Evolutionary conservation across 2,329 filamentous ascomycete species (phyloP).

Genomic region (Penicillium sp.): DNA sequence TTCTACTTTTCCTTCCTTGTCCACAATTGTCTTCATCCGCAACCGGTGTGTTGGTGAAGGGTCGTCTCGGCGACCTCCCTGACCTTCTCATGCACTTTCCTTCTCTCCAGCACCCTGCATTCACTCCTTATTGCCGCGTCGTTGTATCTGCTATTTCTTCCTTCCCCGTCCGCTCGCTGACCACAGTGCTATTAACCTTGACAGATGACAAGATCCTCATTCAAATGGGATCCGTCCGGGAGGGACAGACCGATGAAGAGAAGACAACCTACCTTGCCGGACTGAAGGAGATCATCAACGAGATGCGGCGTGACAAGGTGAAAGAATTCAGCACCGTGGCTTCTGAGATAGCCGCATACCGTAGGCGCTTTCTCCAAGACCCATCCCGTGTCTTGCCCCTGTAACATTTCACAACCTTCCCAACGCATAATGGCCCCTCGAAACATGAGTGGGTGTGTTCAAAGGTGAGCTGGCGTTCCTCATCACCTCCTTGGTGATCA

Average conservation of each 20-base stretch:
- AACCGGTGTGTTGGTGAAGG: neutral
- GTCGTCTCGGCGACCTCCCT: constrained; percentile 3
- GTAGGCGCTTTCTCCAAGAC: constrained; percentile 53
- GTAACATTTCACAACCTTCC: constrained; percentile 34
- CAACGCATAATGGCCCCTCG: constrained; percentile 10
- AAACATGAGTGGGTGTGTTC: constrained; percentile 9
- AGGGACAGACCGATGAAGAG: constrained; percentile 49
- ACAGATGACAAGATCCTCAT: constrained; percentile 56
- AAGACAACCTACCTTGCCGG: constrained; percentile 48
- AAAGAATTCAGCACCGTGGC: constrained; percentile 54
- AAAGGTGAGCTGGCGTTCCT: constrained; percentile 23
- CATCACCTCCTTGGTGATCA: constrained; percentile 10
- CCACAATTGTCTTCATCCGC: neutral
- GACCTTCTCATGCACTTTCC: neutral
- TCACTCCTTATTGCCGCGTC: constrained; percentile 3
- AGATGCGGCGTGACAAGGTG: constrained; percentile 52
- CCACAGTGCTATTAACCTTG: constrained; percentile 41
- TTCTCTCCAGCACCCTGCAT: constrained; percentile 6
- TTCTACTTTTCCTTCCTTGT: constrained; percentile 25
- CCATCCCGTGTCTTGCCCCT: constrained; percentile 48
- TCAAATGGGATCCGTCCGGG: constrained; percentile 51
- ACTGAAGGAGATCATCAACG: constrained; percentile 52
- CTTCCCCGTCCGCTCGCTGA: constrained; percentile 42
- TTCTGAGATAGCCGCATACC: constrained; percentile 52
- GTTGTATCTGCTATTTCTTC: constrained; percentile 11